These are phyloP conservation scores for Solanum hybrid DNA, from an alignment of 305 asterid species.

Conservation along the genomic window DNA sequence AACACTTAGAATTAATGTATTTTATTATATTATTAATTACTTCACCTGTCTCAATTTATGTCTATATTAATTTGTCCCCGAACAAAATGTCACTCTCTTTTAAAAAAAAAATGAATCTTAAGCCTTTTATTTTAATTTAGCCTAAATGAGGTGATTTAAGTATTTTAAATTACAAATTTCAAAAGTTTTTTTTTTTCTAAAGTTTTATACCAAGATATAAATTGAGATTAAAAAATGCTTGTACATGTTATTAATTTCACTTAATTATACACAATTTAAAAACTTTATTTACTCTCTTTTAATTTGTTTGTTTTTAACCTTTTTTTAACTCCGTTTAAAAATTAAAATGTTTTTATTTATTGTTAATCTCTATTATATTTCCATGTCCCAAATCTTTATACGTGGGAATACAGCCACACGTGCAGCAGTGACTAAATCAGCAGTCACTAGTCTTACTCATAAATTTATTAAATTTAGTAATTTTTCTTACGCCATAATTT, in stretches of 20 bases:
- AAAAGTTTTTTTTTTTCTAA: no score
- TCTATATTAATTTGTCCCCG: no score
- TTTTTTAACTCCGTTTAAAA: no score
- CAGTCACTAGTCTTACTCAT: not conserved
- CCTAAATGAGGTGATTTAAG: not conserved
- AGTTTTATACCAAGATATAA: not conserved
- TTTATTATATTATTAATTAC: not conserved
- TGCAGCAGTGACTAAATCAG: not conserved
- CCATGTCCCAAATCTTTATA: not conserved
- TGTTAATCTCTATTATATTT: not conserved
- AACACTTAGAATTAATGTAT: not conserved
- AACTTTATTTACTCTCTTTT: no score
- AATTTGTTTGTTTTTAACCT: not conserved
- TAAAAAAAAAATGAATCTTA: no score
- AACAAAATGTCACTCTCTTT: no score
- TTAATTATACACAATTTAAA: not conserved
- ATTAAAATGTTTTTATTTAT: no score
- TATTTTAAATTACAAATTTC: no score
- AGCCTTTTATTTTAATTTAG: not conserved
- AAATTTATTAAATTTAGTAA: no score
- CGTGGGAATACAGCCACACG: not conserved
- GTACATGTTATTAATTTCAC: not conserved
- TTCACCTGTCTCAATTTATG: no score
- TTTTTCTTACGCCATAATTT: not conserved
- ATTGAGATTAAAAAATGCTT: not conserved